Evolutionary conservation across 1,284 basidiomycete genomes (phyloP).

Genomic region (Stygiomarasmius scandens): DNA sequence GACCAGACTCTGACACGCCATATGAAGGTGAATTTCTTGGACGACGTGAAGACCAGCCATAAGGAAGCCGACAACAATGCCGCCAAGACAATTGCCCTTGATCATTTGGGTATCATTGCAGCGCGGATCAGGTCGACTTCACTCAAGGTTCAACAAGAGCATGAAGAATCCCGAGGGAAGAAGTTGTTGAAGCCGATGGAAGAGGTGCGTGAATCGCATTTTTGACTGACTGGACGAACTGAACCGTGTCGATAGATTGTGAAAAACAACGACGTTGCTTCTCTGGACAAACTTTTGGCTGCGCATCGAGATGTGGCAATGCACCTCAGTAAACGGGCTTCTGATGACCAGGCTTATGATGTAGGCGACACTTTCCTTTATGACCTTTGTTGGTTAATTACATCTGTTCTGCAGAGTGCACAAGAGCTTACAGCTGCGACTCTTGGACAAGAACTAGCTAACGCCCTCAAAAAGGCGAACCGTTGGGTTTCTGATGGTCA

Average conservation of each 20-base stretch:
- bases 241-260: constrained; percentile 51
- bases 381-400: not conserved
- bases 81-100: constrained; percentile 85
- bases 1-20: not conserved
- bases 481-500: constrained; percentile 42
- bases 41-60: constrained; percentile 71
- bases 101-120: constrained; percentile 92
- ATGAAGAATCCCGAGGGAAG: constrained; percentile 28
- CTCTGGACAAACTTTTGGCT: constrained; percentile 57
- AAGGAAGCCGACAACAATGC: constrained; percentile 66
- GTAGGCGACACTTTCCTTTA: constrained; percentile 40
- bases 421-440: constrained; percentile 72
- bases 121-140: constrained; percentile 71
- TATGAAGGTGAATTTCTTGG: constrained; percentile 69
- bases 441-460: constrained; percentile 75
- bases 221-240: not conserved
- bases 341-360: constrained; percentile 79
- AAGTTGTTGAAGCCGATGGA: constrained; percentile 61
- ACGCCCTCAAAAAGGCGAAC: constrained; percentile 59
- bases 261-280: constrained; percentile 48
- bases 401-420: constrained; percentile 59
- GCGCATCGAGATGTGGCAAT: constrained; percentile 66
- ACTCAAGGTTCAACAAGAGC: constrained; percentile 51
- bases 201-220: constrained; percentile 51
- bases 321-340: constrained; percentile 67